A percentile compares a stretch with the other conserved stretches of the same genome.
Conservation (phyloP, 371 early-diverging fungal genomes). For the Smittium mucronatum region DNA sequence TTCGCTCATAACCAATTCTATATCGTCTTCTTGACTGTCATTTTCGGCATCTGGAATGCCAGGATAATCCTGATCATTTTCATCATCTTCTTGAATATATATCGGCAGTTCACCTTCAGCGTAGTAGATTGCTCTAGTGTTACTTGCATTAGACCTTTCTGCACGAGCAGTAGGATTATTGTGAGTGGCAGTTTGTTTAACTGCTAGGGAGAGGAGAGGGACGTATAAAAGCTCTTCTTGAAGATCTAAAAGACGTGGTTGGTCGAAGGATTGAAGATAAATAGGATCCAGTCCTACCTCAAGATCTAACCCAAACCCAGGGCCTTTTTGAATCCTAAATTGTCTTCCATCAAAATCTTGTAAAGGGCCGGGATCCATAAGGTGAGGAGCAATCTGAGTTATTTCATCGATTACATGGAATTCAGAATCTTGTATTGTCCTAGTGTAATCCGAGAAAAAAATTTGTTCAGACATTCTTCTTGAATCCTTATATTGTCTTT, state of each 20-base stretch:
- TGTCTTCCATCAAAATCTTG: constrained; percentile 55
- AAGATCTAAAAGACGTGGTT: constrained; percentile 31
- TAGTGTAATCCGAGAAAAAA: constrained; percentile 56
- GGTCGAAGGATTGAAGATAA: constrained; percentile 37
- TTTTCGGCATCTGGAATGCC: constrained; percentile 38
- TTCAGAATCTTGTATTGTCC: constrained; percentile 46
- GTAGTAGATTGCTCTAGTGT: neutral
- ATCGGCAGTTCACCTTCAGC: constrained; percentile 22
- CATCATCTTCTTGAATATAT: constrained; percentile 34
- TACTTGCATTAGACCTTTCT: neutral
- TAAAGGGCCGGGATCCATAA: constrained; percentile 44
- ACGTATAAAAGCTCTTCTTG: constrained; percentile 28
- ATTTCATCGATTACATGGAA: constrained; percentile 58
- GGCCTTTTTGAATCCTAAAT: constrained; percentile 46
- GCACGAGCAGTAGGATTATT: neutral
- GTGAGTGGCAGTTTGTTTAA: neutral
- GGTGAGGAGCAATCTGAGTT: constrained; percentile 52
- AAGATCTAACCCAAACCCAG: constrained; percentile 45
- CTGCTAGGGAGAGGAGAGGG: neutral
- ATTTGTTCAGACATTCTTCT: constrained; percentile 54
- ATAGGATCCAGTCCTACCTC: constrained; percentile 37
- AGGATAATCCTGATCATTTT: constrained; percentile 33
- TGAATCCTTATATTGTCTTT: constrained; percentile 43
- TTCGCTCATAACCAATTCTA: constrained; percentile 28
- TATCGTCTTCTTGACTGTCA: constrained; percentile 32